Evolutionary conservation across 441 rosid species (phyloP), one percentile per base, ranked within the genome.

Genomic region (Hura crepitans): DNA sequence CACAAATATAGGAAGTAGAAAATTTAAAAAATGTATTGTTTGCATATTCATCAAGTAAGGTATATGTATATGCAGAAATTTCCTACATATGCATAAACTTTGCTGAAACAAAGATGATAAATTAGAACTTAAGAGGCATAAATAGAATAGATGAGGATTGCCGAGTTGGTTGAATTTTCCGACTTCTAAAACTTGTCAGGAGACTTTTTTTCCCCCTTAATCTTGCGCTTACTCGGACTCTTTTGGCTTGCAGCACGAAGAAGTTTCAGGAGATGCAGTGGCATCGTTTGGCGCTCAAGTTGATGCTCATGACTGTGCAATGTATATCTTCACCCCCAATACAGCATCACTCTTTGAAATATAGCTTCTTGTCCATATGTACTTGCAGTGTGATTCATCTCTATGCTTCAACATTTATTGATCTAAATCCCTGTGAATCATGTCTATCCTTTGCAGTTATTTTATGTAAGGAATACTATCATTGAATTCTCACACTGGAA

Each of bases 251-350:
- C 85, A 87, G 87, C 93, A 84, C 78, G 77, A 84, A 78, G 83
- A 81, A 51, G 67, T 89, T 15, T 56, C 53, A 27, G 84, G 33
- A 33, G 79, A 78, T 51, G 93, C 78, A 0, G 89, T 86, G 69
- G 84, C 81, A 11, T 85, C 90, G 0, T 93, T 87, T 62, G 76
- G 82, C 69, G 81, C 95, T 64, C 75, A 31, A 66, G 95, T 93
- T 13, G 87, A 84, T 39, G 63, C 89, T 17, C 98, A 89, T 53
- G 91, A 86, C 75, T 88, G 92, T 72, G 82, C 78, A 47, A 78
- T 91, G 87, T 89, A 87, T 66, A 80, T 85, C 66, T 84, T 92
- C 79, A 80, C 89, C 53, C 88, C 86, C 2, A 80, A 77, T 60
- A 46, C 68, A 7, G 20, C 15, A 0, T 27, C 56, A 6, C 60